These are phyloP conservation scores for Neonectria sp. DNA, from an alignment of 2,329 filamentous ascomycete species.

Conservation along the genomic window DNA sequence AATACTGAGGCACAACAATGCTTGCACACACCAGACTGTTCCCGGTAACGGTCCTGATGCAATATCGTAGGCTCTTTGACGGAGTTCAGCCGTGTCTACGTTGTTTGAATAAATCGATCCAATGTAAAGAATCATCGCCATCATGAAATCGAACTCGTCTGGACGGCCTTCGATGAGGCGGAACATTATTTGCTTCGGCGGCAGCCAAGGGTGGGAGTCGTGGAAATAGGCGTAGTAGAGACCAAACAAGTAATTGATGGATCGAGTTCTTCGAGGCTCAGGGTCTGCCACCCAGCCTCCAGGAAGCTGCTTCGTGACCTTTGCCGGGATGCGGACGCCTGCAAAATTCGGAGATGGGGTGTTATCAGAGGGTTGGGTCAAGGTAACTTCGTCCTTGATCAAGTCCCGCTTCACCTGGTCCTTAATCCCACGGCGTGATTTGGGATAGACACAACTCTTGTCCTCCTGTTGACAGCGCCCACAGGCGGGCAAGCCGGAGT, in stretches of 20 bases:
- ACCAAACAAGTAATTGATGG: conserved; percentile 29
- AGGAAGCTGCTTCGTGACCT: conserved; percentile 16
- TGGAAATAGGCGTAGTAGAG: conserved; percentile 46
- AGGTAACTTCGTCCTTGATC: conserved; percentile 25
- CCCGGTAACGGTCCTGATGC: conserved; percentile 25
- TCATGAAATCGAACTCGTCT: conserved; percentile 25
- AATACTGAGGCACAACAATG: conserved; percentile 39
- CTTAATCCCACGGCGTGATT: conserved; percentile 41
- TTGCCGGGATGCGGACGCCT: conserved; percentile 8
- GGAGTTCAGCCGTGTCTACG: conserved; percentile 26
- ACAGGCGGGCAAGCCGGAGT: conserved; percentile 37
- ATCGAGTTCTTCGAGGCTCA: not conserved
- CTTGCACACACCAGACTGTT: conserved; percentile 45
- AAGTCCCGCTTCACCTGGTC: conserved; percentile 33
- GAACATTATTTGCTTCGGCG: conserved; percentile 34
- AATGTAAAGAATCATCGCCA: conserved; percentile 38
- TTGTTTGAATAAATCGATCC: conserved; percentile 39
- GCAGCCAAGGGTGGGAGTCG: conserved; percentile 42
- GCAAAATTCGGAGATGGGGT: conserved; percentile 31
- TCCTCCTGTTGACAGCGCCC: conserved; percentile 38
- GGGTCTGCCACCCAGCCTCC: conserved; percentile 27
- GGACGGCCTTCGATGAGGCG: conserved; percentile 19
- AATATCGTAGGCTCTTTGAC: conserved; percentile 34
- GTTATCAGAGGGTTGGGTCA: conserved; percentile 12
- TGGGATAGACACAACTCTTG: conserved; percentile 35